These are phyloP conservation scores for Eucalyptus cloeziana DNA, from an alignment of 345 rosid genomes.

Conservation along the genomic window DNA sequence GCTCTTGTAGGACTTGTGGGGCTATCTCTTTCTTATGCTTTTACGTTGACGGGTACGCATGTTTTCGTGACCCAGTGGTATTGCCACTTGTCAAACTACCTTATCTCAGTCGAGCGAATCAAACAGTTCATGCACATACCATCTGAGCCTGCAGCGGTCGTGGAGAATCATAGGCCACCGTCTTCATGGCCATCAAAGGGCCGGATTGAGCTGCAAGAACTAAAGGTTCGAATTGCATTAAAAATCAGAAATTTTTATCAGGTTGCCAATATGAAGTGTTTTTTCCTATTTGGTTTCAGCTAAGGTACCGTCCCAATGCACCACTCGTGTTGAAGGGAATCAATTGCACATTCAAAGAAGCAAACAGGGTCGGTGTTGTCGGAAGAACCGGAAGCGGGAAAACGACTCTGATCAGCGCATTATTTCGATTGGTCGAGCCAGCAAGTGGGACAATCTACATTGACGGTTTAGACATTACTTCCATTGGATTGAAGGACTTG, in stretches of 20 bases:
- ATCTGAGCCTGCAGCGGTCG: conserved; percentile 46
- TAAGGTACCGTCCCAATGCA: conserved; percentile 57
- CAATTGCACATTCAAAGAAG: conserved; percentile 59
- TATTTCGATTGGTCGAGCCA: conserved; percentile 83
- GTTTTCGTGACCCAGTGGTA: conserved; percentile 48
- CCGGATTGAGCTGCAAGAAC: conserved; percentile 52
- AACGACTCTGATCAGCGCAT: conserved; percentile 71
- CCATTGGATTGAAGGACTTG: conserved; percentile 71
- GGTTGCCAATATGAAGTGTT: background rate
- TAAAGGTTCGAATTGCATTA: conserved; percentile 22
- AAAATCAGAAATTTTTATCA: background rate
- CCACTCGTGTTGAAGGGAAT: conserved; percentile 70
- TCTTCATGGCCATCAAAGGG: conserved; percentile 62
- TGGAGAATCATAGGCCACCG: conserved; percentile 43
- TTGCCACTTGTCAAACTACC: conserved; percentile 49
- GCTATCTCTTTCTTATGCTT: conserved; percentile 65
- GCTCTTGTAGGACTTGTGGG: conserved; percentile 51
- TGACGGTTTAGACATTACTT: conserved; percentile 64
- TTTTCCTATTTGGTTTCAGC: conserved; percentile 11
- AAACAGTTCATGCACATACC: conserved; percentile 59
- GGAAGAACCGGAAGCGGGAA: conserved; percentile 93
- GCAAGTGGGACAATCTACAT: conserved; percentile 56
- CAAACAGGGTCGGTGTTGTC: conserved; percentile 71
- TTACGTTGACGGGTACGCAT: conserved; percentile 36
- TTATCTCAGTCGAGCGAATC: conserved; percentile 62